phyloP scores from a whole-genome alignment of 2,329 filamentous ascomycete genomes.

The Colletotrichum neosansevieriae region DNA sequence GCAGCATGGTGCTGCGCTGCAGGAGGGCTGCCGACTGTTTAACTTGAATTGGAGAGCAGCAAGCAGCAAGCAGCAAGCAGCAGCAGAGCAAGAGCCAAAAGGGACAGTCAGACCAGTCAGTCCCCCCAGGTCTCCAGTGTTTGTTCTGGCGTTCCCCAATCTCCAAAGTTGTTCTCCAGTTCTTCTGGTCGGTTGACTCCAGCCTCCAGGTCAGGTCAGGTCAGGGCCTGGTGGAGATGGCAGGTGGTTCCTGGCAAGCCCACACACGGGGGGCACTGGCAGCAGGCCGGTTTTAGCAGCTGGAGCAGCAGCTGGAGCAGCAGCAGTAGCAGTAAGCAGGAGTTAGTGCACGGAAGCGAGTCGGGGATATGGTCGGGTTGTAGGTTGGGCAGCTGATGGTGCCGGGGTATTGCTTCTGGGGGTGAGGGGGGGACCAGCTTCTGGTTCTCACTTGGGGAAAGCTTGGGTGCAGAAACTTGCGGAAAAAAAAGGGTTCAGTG shows the following conservation, averaged over 20 bases:
- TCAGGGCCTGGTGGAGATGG: conserved; percentile 33
- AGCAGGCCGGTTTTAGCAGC: too few relatives aligned
- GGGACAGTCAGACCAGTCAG: not conserved
- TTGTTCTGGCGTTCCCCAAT: conserved; percentile 13
- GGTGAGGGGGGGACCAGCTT: not conserved
- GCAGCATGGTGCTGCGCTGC: conserved; percentile 40
- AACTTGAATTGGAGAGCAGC: conserved; percentile 5
- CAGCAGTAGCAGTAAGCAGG: not conserved
- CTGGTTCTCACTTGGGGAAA: conserved; percentile 23
- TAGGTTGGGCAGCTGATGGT: conserved; percentile 2
- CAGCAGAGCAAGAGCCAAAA: not conserved
- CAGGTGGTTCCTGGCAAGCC: conserved; percentile 22
- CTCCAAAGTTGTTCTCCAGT: conserved; percentile 16
- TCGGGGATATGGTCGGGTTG: not conserved
- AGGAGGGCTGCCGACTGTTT: conserved; percentile 27
- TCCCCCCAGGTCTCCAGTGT: conserved; percentile 14
- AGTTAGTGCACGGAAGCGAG: not conserved
- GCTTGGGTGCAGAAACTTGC: conserved; percentile 27
- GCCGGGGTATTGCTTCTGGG: conserved; percentile 29
- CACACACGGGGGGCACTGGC: conserved; percentile 7
- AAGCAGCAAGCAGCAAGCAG: conserved; percentile 13
- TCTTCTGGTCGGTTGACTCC: conserved; percentile 5
- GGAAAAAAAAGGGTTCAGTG: conserved; percentile 21
- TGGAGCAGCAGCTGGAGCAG: not conserved
- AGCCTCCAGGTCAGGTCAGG: conserved; percentile 21